Conservation (phyloP, 1,284 basidiomycete species). For the Takashimella tepidaria region DNA sequence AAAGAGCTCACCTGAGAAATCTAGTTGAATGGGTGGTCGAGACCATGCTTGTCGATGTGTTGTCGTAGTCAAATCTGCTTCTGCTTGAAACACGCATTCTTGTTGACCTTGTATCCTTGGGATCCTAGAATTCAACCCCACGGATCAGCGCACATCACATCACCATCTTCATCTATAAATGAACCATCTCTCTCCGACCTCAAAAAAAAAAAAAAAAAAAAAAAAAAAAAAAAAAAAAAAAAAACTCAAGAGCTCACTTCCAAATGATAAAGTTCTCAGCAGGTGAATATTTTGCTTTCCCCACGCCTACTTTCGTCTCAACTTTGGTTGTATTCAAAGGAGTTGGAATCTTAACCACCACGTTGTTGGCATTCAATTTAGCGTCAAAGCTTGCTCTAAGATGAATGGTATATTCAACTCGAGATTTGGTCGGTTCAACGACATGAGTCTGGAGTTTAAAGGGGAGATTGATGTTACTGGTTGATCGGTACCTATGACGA, state of each 20-base stretch:
- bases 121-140: constrained; percentile 56
- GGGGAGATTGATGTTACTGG: constrained; percentile 91
- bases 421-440: constrained; percentile 82
- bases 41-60: constrained; percentile 93
- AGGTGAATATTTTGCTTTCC: constrained; percentile 96
- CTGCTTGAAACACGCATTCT: constrained; percentile 79
- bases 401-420: constrained; percentile 86
- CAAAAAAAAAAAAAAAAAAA: background rate
- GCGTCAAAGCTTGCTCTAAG: constrained; percentile 83
- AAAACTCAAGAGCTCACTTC: no score
- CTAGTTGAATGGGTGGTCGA: constrained; percentile 92
- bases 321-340: constrained; percentile 89
- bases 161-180: no score
- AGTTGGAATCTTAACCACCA: constrained; percentile 90
- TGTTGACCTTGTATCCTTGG: constrained; percentile 86
- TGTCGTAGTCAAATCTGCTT: constrained; percentile 76
- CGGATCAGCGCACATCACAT: background rate
- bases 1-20: constrained; percentile 58
- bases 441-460: constrained; percentile 86
- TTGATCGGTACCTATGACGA: constrained; percentile 70
- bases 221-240: constrained; percentile 16
- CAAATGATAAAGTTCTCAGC: constrained; percentile 93
- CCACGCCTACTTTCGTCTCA: constrained; percentile 81
- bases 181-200: no score
- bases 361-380: constrained; percentile 88